Base-by-base conservation (phyloP, 768 basidiomycete species). In the Mycena kentingensis region DNA sequence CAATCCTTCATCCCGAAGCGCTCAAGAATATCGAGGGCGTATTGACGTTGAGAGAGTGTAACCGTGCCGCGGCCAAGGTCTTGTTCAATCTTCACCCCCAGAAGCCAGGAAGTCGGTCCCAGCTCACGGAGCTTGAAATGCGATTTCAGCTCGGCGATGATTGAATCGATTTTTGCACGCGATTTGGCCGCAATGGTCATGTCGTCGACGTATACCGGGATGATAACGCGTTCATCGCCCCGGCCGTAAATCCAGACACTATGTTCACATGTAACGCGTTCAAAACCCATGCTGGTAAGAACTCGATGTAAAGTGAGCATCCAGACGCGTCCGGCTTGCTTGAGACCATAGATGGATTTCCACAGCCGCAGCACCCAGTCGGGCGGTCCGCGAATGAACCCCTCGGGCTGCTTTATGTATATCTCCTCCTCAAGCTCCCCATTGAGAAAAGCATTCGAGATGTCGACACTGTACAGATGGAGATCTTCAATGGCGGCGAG, bases 331-430 rank as follows among this genome's bases (percentile, higher is more conserved):
- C 66, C 64, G 15, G 69, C 63, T 47, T 72, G 71, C 38, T 67
- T 66, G 18, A 73, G 67, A 8, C 73, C 67, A 54, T 74, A 74
- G 27, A 73, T 48, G 2, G 64, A 49, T 50, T 69, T 67, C 7
- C 18, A 21, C 10, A 49, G 47, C n/a, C 34, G 7, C 5, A 39
- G 21, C 7, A 43, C 52, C 11, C 27, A 6, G 19, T 39, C 29
- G 4, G 46, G 19, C 15, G 39, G 21, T 5, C 16, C 31, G 36
- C 37, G 29, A 3, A 47, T 15, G 43, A 55, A 49, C 8, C 67
- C 65, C 39, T 64, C 61, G 0, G 66, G 62, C 31, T 58, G 58
- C 13, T 49, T 21, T 64, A 69, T 67, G 45, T 69, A 69, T 41
- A 69, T 48, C 28, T 64, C 59, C 27, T 54, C 54, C 4, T 68